Percentiles rank a stretch among this genome's conserved stretches.
These are phyloP conservation scores for Agroathelia rolfsii DNA, from an alignment of 1,284 basidiomycete genomes.

Conservation along the genomic window DNA sequence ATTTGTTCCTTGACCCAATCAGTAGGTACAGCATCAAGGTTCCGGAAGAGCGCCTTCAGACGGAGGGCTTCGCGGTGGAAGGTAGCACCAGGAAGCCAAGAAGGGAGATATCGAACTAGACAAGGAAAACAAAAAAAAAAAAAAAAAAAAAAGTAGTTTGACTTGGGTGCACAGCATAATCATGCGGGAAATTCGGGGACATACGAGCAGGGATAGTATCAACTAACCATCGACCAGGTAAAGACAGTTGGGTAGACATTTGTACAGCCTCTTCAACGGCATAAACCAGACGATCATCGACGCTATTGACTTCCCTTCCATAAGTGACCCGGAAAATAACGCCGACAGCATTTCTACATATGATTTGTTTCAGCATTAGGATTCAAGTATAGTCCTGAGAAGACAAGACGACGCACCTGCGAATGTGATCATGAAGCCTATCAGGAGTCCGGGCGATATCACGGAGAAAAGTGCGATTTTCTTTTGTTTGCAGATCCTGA, in stretches of 20 bases:
- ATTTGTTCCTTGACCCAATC: constrained; percentile 33
- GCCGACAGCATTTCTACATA: constrained; percentile 26
- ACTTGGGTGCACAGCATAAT: too few relatives aligned
- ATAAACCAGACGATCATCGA: constrained; percentile 30
- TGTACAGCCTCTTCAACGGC: constrained; percentile 30
- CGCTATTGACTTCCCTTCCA: constrained; percentile 30
- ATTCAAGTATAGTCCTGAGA: constrained; percentile 11
- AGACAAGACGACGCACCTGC: constrained; percentile 19
- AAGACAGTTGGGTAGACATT: constrained; percentile 29
- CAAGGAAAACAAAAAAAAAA: constrained; percentile 2
- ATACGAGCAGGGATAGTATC: constrained; percentile 32
- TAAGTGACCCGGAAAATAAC: constrained; percentile 36
- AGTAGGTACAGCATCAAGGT: constrained; percentile 25
- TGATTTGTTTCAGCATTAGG: too few relatives aligned
- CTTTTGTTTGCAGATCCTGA: constrained; percentile 24
- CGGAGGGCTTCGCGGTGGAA: constrained; percentile 33
- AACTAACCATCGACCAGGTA: constrained; percentile 35
- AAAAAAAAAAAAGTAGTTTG: not conserved
- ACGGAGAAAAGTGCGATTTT: constrained; percentile 25
- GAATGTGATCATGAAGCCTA: constrained; percentile 26
- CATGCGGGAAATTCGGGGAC: too few relatives aligned
- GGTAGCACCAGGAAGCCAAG: constrained; percentile 27
- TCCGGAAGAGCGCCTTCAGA: constrained; percentile 23
- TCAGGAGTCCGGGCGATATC: constrained; percentile 27
- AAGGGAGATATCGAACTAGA: constrained; percentile 28